Evolutionary conservation across 345 rosid genomes (phyloP).

Genomic region (Lepidium didymum): DNA sequence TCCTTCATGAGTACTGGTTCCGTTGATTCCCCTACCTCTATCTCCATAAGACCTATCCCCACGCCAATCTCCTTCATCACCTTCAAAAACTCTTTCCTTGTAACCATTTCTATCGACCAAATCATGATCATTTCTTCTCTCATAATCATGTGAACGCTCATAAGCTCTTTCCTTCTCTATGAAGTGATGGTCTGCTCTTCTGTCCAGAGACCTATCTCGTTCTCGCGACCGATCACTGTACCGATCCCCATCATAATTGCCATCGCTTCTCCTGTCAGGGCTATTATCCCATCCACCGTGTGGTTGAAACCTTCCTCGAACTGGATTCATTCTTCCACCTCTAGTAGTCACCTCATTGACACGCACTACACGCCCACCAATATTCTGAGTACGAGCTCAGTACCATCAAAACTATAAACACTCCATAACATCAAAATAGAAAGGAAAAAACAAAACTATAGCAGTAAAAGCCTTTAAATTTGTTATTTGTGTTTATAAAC

Average conservation of each 20-base stretch:
- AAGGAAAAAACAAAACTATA: background rate
- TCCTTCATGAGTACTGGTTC: constrained; percentile 28
- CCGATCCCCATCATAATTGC: constrained; percentile 38
- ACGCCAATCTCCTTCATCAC: constrained; percentile 32
- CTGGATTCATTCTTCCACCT: constrained; percentile 51
- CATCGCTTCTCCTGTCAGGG: constrained; percentile 48
- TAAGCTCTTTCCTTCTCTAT: constrained; percentile 43
- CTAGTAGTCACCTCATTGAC: constrained; percentile 72
- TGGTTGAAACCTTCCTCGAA: constrained; percentile 36
- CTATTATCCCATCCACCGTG: constrained; percentile 37
- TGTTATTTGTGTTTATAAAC: background rate
- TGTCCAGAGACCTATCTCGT: constrained; percentile 45
- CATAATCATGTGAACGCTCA: constrained; percentile 32
- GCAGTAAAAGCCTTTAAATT: background rate
- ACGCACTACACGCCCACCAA: constrained; percentile 68
- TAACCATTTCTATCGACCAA: constrained; percentile 41
- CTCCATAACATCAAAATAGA: background rate
- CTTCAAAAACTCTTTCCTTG: constrained; percentile 33
- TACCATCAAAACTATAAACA: constrained; percentile 9
- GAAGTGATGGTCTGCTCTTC: constrained; percentile 37
- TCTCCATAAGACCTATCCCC: constrained; percentile 32
- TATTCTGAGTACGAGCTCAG: constrained; percentile 41
- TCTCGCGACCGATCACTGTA: constrained; percentile 53
- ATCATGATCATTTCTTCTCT: constrained; percentile 37
- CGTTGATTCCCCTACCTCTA: constrained; percentile 36